These are phyloP conservation scores for Rhodosorus marinus DNA, from an alignment of 23 red algal species.

Conservation along the genomic window DNA sequence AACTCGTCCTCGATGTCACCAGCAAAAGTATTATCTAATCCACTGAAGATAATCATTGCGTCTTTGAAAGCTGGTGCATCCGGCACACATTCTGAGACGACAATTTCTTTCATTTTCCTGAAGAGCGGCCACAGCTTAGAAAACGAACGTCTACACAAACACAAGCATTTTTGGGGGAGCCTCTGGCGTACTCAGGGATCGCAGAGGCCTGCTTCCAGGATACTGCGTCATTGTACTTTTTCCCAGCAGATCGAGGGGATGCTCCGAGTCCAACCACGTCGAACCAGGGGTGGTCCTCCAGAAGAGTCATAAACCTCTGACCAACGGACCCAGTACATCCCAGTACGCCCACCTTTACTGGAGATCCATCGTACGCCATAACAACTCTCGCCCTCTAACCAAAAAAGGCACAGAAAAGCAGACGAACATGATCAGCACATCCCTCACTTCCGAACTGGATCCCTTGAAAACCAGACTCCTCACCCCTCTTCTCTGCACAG, in stretches of 20 bases:
- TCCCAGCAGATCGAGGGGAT: constrained; percentile 68
- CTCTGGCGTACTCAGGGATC: constrained; percentile 26
- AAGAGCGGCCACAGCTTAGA: too few relatives aligned
- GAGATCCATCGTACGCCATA: too few relatives aligned
- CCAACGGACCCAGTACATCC: constrained; percentile 82
- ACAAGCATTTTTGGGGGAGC: background rate
- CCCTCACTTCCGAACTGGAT: too few relatives aligned
- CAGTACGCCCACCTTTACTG: constrained; percentile 72
- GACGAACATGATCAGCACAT: too few relatives aligned
- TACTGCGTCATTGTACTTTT: constrained; percentile 47
- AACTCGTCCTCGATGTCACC: constrained; percentile 78
- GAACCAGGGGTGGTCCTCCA: constrained; percentile 92
- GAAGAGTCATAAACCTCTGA: constrained; percentile 86
- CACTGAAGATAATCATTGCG: constrained; percentile 65
- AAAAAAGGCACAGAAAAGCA: too few relatives aligned
- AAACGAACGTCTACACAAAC: background rate
- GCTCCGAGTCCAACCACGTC: constrained; percentile 84
- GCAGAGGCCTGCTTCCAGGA: constrained; percentile 88
- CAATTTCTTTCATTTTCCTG: constrained; percentile 29
- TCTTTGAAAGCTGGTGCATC: constrained; percentile 20
- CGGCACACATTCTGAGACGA: constrained; percentile 55
- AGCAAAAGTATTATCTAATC: constrained; percentile 48
- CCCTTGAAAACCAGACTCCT: too few relatives aligned
- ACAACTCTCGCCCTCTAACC: too few relatives aligned
- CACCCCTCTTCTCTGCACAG: too few relatives aligned